Evolutionary conservation across 2,329 filamentous ascomycete genomes (phyloP), one percentile per base, ranked within the genome.

Genomic region (Ophiostoma triangulosporum): DNA sequence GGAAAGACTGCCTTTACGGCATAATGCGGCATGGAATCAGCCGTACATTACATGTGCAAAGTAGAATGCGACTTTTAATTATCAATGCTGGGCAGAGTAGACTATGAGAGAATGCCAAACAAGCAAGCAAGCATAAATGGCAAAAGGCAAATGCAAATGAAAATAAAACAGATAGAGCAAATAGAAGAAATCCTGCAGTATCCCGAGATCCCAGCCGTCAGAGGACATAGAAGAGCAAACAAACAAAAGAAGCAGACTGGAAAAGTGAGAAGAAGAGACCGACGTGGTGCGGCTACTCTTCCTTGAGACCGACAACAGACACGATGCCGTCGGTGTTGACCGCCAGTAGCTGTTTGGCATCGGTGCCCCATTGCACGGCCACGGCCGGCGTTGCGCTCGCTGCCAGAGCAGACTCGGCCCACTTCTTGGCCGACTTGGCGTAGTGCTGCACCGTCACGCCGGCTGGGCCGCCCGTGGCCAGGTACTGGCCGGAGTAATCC

Each of bases 401-500:
- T 60, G 96, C 73, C 9, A 86, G 84, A 72, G 96, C 89, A 45
- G 82, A 85, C 46, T 48, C 46, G 29, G 46, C 9, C 93, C 93
- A 98, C 55, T 78, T 76, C 77, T 95, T 98, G 57, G 80, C 77
- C 51, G 81, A 74, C 76, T 97, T 98, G 58, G 79, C 77, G 69
- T 94, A 98, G 63, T 95, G 86, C 67, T 93, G 88, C 38, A 98
- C 87, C 5, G 86, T 87, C 48, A 96, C 72, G 27, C 89, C 89
- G 45, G 84, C 81, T 4, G 84, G 76, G 6, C 91, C 91, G 4
- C 81, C 86, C 12, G 86, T 85, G 26, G 90, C 86, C 52, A 98
- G 74, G 71, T 86, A 98, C 68, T 96, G 91, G 43, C 90, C 91
- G 6, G 87, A 93, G 72, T 95, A 96, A 65, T 98, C 93, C 90